Percentiles rank a stretch among this genome's conserved stretches.
Evolutionary conservation across 306 rosid genomes (phyloP).

Genomic region (Purshia tridentata): DNA sequence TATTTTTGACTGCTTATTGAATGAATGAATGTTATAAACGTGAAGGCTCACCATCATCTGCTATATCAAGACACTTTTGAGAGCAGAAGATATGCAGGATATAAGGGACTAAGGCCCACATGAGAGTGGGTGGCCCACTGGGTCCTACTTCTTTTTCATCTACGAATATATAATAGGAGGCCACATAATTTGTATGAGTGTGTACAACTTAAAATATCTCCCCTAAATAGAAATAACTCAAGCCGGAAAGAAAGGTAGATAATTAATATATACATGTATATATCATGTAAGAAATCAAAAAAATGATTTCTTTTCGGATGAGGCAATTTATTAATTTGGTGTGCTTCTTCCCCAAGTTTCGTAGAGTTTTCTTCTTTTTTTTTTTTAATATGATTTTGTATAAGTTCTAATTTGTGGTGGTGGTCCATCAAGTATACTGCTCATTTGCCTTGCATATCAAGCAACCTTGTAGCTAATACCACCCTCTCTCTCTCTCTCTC

Average conservation of each 20-base stretch:
- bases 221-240: conserved; percentile 34
- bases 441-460: conserved; percentile 86
- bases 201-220: conserved; percentile 21
- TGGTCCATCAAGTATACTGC: conserved; percentile 84
- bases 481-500: conserved; percentile 37
- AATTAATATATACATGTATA: neutral
- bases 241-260: conserved; percentile 1
- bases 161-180: neutral
- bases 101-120: conserved; percentile 31
- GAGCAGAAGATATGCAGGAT: conserved; percentile 45
- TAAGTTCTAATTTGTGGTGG: conserved; percentile 58
- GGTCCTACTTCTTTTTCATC: neutral
- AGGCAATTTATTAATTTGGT: conserved; percentile 22
- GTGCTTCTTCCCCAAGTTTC: conserved; percentile 53
- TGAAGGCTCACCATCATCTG: conserved; percentile 79
- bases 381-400: conserved; percentile 19
- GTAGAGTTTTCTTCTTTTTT: conserved; percentile 6
- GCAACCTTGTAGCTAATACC: conserved; percentile 53
- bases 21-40: conserved; percentile 65
- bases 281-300: conserved; percentile 12
- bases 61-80: conserved; percentile 47
- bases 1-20: conserved; percentile 52
- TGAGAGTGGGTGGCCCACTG: neutral
- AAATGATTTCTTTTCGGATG: conserved; percentile 24
- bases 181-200: conserved; percentile 24